Percentiles rank a stretch among this genome's conserved stretches.
These are phyloP conservation scores for Lecanoromycetidae sp. DNA, from an alignment of 2,329 filamentous ascomycete species.

Conservation along the genomic window DNA sequence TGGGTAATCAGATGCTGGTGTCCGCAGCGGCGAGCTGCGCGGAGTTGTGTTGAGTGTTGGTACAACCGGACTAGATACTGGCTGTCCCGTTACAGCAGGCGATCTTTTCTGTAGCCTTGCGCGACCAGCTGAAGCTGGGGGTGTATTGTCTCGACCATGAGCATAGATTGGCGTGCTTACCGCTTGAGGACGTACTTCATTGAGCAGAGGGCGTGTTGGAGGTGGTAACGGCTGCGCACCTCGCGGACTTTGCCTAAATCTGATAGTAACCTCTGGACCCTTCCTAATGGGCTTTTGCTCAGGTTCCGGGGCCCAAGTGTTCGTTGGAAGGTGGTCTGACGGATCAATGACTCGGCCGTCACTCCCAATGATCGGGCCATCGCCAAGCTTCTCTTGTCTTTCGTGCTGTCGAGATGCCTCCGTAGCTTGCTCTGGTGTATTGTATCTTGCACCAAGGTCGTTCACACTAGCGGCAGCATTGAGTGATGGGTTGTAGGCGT, in stretches of 20 bases:
- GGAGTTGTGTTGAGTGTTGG: constrained; percentile 20
- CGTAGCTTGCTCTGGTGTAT: constrained; percentile 29
- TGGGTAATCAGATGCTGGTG: constrained; percentile 15
- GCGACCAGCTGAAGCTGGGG: constrained; percentile 21
- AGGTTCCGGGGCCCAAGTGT: constrained; percentile 55
- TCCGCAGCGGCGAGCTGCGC: constrained; percentile 8
- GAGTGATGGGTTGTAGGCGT: constrained; percentile 43
- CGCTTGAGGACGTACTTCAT: constrained; percentile 15
- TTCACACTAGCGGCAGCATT: constrained; percentile 25
- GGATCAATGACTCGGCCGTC: constrained; percentile 54
- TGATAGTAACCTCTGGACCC: constrained; percentile 35
- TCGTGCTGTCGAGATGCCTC: constrained; percentile 29
- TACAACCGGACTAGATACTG: constrained; percentile 21
- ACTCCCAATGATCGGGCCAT: constrained; percentile 50
- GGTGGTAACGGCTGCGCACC: constrained; percentile 21
- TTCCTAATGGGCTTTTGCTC: constrained; percentile 42
- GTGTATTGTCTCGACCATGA: constrained; percentile 15
- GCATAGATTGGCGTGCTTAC: constrained; percentile 15
- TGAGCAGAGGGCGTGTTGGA: constrained; percentile 12
- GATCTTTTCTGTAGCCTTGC: constrained; percentile 27
- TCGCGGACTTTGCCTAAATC: constrained; percentile 31
- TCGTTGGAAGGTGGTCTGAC: constrained; percentile 51
- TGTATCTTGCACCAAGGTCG: constrained; percentile 27
- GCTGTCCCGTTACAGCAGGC: constrained; percentile 21
- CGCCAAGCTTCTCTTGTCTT: constrained; percentile 26